Conservation (phyloP, 1,139 yeast genomes). For the Ogataea hybrid region DNA sequence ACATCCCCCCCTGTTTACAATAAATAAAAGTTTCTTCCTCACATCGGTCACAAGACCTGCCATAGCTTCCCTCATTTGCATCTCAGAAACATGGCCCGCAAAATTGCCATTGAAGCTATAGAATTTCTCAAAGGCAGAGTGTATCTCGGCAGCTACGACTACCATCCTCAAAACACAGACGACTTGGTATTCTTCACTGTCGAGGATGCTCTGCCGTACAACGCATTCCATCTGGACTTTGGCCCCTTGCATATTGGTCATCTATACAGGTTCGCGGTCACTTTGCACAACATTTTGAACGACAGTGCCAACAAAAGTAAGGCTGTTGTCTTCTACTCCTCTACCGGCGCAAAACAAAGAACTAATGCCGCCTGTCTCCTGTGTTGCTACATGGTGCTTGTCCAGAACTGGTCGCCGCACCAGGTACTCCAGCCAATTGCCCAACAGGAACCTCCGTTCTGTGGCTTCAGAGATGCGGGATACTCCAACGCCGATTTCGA, state of each 20-base stretch:
- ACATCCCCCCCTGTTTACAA: constrained; percentile 8
- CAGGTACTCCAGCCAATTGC: constrained; percentile 93
- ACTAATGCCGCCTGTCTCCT: constrained; percentile 93
- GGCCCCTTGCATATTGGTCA: constrained; percentile 96
- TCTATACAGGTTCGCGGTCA: constrained; percentile 91
- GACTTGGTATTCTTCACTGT: constrained; percentile 85
- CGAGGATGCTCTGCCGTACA: constrained; percentile 88
- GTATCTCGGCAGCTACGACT: constrained; percentile 87
- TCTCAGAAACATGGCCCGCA: constrained; percentile 30
- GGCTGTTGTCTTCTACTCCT: constrained; percentile 87
- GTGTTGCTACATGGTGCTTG: constrained; percentile 91
- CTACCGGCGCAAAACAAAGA: constrained; percentile 75
- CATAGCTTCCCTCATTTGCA: not conserved
- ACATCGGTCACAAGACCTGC: constrained; percentile 9
- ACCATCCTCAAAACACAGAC: constrained; percentile 71
- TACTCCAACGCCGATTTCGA: constrained; percentile 94
- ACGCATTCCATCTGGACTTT: constrained; percentile 90
- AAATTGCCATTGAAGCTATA: constrained; percentile 35
- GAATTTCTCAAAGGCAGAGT: constrained; percentile 53
- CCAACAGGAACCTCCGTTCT: constrained; percentile 90
- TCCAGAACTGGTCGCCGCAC: constrained; percentile 98
- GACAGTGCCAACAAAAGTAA: constrained; percentile 82
- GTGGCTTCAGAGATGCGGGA: constrained; percentile 96
- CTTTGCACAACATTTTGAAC: constrained; percentile 84
- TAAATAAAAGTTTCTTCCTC: not conserved